phyloP scores from a whole-genome alignment of 1,139 yeast species.

The Yamadazyma atmosphaerica region DNA sequence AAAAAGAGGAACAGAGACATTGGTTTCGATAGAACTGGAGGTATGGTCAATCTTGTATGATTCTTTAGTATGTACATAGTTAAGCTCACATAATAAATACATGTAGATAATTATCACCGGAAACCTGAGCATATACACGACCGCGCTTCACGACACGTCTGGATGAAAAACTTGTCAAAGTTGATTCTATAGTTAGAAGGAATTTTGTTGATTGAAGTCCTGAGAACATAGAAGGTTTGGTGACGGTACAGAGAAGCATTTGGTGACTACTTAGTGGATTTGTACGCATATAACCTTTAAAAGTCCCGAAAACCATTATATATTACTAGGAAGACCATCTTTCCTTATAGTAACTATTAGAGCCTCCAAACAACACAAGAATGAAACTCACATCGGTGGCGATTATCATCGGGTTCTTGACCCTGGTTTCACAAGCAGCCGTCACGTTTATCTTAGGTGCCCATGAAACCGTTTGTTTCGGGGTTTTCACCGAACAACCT shows the following conservation, averaged over 20 bases:
- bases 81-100: too few relatives aligned
- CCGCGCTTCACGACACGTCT: conserved; percentile 12
- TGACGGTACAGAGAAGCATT: neutral
- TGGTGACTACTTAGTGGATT: too few relatives aligned
- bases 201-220: too few relatives aligned
- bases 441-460: conserved; percentile 80
- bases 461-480: conserved; percentile 75
- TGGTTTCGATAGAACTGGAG: conserved; percentile 73
- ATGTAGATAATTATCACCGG: conserved; percentile 5
- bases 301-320: too few relatives aligned
- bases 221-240: too few relatives aligned
- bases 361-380: too few relatives aligned
- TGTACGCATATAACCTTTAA: too few relatives aligned
- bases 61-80: too few relatives aligned
- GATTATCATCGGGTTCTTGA: conserved; percentile 7
- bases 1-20: conserved; percentile 81
- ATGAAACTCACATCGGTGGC: neutral
- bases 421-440: conserved; percentile 38
- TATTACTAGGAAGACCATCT: too few relatives aligned
- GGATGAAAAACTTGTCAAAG: conserved; percentile 2
- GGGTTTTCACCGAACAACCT: conserved; percentile 66
- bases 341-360: too few relatives aligned
- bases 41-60: conserved; percentile 38
- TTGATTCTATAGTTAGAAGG: neutral
- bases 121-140: too few relatives aligned